These are phyloP conservation scores for Bipolaris cookei DNA, from an alignment of 2,329 filamentous ascomycete species.

Conservation along the genomic window DNA sequence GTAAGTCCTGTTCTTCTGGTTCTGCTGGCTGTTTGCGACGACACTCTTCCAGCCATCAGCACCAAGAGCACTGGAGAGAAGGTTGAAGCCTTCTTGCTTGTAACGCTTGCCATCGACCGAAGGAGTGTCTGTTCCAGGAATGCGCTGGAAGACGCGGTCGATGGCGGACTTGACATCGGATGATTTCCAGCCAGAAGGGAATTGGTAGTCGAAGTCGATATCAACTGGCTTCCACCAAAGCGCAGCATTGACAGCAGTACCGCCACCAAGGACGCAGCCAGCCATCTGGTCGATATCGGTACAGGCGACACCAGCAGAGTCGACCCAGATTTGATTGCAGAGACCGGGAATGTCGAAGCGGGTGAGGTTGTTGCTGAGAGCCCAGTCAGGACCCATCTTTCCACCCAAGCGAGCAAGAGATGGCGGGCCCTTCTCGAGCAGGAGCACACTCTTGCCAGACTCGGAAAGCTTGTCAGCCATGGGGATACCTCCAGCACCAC, in stretches of 20 bases:
- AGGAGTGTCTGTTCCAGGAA: slow-evolving; percentile 71
- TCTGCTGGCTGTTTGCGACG: slow-evolving; percentile 64
- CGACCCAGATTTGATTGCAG: slow-evolving; percentile 72
- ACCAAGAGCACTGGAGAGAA: slow-evolving; percentile 65
- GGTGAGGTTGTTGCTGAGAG: slow-evolving; percentile 66
- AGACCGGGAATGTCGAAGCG: slow-evolving; percentile 75
- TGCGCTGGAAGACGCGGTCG: slow-evolving; percentile 69
- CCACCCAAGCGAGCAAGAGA: slow-evolving; percentile 71
- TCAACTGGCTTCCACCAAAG: slow-evolving; percentile 72
- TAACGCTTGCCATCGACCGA: slow-evolving; percentile 71
- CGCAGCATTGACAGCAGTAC: slow-evolving; percentile 70
- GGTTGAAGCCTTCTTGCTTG: slow-evolving; percentile 69
- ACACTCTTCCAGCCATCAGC: slow-evolving; percentile 68
- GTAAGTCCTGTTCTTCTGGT: slow-evolving; percentile 70
- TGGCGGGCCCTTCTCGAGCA: slow-evolving; percentile 58
- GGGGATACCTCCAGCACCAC: slow-evolving; percentile 68
- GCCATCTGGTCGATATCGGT: slow-evolving; percentile 75
- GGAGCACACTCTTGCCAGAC: slow-evolving; percentile 68
- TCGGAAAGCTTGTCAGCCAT: slow-evolving; percentile 67
- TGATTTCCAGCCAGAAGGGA: slow-evolving; percentile 73
- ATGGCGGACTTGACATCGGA: slow-evolving; percentile 66
- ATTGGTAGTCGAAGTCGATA: slow-evolving; percentile 74
- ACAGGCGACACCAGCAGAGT: slow-evolving; percentile 69
- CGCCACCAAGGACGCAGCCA: slow-evolving; percentile 73
- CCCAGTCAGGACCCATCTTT: slow-evolving; percentile 66